Evolutionary conservation across 352 stramenopile species (phyloP), one percentile per base, ranked within the genome.

Genomic region (Pythium chondricola): DNA sequence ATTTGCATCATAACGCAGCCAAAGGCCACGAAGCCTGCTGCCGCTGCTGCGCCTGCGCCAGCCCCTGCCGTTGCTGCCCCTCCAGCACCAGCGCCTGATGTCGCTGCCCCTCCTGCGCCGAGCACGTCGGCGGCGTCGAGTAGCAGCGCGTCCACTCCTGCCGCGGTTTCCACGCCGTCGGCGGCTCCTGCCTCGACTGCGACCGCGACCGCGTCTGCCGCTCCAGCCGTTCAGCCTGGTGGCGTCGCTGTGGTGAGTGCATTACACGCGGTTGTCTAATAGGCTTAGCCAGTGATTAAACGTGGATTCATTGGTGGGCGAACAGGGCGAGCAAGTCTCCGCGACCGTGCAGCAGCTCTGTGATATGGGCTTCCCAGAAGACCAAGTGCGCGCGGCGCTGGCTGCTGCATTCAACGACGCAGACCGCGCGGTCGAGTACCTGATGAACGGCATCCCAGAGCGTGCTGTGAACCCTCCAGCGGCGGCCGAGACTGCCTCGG

Each of bases 281-380:
- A 37, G 8, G 4, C 8, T 4, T 9, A 9, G n/a, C 13, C 33
- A 26, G n/a, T 54, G 27, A 40, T 33, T 5, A 13, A 33, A 33
- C 13, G 29, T 33, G 29, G 13, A 33, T 33, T 33, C n/a, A n/a
- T n/a, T n/a, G n/a, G n/a, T n/a, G n/a, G n/a, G n/a, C n/a, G n/a
- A n/a, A n/a, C n/a, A 74, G 63, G 49, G 49, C 7, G 78, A 84
- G 40, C 60, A 82, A 52, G 61, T 73, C 52, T 82, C 38, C 36
- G 74, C 67, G 20, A 68, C 71, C 0, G 73, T 93, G 25, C 71
- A 81, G 38, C 82, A 95, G 51, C 61, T 95, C 16, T 66, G 67
- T 18, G 83, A 93, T 41, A 96, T 95, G 84, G 84, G 84, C 7
- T 95, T 94, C 53, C 83, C 83, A 2, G 79, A 94, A 49, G 82